Evolutionary conservation across 306 rosid species (phyloP).

Genomic region (Fragaria ananassa): DNA sequence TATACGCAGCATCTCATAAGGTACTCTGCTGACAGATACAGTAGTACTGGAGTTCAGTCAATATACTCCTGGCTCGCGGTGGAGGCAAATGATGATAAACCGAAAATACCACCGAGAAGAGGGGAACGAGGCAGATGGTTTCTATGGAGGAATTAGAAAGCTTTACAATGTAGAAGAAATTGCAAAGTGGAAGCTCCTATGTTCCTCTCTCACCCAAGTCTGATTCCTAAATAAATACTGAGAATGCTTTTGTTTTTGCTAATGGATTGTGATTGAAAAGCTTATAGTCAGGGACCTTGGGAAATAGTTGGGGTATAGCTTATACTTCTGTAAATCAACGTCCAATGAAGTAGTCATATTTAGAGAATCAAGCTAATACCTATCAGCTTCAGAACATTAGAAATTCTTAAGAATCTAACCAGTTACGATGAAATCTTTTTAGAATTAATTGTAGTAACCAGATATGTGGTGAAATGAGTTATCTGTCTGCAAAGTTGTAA

Average conservation of each 20-base stretch:
- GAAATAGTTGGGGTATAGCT: not conserved
- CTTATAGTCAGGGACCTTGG: slow-evolving; percentile 10
- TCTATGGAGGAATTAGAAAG: slow-evolving; percentile 87
- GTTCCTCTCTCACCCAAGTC: slow-evolving; percentile 25
- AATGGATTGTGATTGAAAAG: slow-evolving; percentile 9
- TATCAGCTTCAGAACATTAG: too few species aligned
- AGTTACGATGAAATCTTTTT: too few species aligned
- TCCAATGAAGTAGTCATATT: not conserved
- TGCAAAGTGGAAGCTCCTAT: slow-evolving; percentile 61
- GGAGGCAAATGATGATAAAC: slow-evolving; percentile 69
- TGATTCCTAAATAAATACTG: not conserved
- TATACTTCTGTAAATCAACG: not conserved
- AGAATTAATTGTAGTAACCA: too few species aligned
- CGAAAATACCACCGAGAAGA: slow-evolving; percentile 64
- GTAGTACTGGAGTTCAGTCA: slow-evolving; percentile 82
- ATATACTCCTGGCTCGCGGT: slow-evolving; percentile 62
- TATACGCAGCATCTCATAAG: slow-evolving; percentile 20
- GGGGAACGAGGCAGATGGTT: slow-evolving; percentile 81
- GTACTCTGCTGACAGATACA: slow-evolving; percentile 44
- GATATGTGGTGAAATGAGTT: too few species aligned
- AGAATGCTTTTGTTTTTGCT: not conserved
- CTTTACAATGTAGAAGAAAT: slow-evolving; percentile 60
- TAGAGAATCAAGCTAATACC: not conserved
- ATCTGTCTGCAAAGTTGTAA: too few species aligned
- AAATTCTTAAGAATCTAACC: too few species aligned